Conservation (phyloP, 1,284 basidiomycete species). For the Austroboletus novae-zelandiae region DNA sequence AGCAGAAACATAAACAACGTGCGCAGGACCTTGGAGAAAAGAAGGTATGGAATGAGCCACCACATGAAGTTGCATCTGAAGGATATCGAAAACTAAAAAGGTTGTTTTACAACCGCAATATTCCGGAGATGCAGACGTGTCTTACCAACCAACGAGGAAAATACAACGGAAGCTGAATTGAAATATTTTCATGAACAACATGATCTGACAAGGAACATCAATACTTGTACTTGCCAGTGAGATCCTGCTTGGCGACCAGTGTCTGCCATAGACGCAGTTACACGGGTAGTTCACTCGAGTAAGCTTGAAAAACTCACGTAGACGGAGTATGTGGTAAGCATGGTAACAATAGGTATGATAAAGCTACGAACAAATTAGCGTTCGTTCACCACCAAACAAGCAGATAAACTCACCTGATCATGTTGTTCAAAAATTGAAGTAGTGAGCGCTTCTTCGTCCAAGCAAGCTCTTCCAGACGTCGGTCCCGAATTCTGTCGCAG, state of each 20-base stretch:
- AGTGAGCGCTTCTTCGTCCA: slow-evolving; percentile 9
- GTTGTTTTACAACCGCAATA: not conserved
- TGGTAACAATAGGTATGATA: slow-evolving; percentile 33
- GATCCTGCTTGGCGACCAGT: slow-evolving; percentile 15
- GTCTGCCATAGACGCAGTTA: slow-evolving; percentile 7
- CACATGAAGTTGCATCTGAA: slow-evolving; percentile 21
- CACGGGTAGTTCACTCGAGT: not conserved
- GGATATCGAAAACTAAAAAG: slow-evolving; percentile 27
- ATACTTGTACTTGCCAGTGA: slow-evolving; percentile 16
- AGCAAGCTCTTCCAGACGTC: slow-evolving; percentile 21
- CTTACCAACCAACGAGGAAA: slow-evolving; percentile 31
- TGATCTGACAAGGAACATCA: not conserved
- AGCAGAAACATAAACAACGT: not conserved
- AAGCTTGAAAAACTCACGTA: slow-evolving; percentile 11
- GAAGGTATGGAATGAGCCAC: slow-evolving; percentile 21
- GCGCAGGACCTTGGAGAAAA: slow-evolving; percentile 25
- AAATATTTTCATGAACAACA: too few relatives aligned
- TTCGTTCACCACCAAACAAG: not conserved
- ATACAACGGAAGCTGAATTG: slow-evolving; percentile 27
- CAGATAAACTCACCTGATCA: slow-evolving; percentile 2
- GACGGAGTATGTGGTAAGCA: slow-evolving; percentile 26
- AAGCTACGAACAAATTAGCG: slow-evolving; percentile 22
- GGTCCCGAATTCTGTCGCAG: slow-evolving; percentile 45
- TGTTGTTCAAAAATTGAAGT: slow-evolving; percentile 15
- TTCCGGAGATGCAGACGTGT: not conserved